Evolutionary conservation across 306 rosid species (phyloP), one percentile per base, ranked within the genome.

Genomic region (Lablab purpureus): DNA sequence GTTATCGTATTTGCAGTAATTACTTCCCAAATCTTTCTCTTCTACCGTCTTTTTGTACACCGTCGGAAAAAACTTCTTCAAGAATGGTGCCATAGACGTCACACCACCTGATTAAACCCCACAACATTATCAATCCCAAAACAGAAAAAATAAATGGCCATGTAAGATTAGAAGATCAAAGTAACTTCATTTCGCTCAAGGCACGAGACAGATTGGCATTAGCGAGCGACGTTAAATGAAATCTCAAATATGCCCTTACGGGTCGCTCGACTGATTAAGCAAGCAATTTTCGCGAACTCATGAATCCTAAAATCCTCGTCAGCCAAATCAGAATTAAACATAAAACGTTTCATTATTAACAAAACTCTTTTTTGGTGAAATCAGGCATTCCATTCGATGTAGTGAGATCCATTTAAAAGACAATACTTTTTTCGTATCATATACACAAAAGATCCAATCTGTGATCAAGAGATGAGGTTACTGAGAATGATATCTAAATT

Each of bases 1-100:
- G 75, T 88, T 87, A 50, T 90, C 93, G n/a, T 89, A 87, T 84
- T 89, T 87, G 80, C 97, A 92, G 80, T 92, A 90, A 67, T 86
- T 92, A 60, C 92, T 85, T 0, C 81, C 75, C 2, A n/a, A 0
- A 9, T 10, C 78, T 32, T 22, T 28, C 71, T 83, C 85, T 21
- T 11, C 22, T 37, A 76, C 79, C 27, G 90, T 85, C 51, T 69
- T 87, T 50, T 43, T 51, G 40, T 89, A 81, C 15, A 87, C 91
- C 4, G 46, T 89, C 3, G 96, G 96, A 55, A 90, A 92, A 74
- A 92, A 92, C 51, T 89, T 87, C 52, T 79, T 71, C 85, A 92
- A 60, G 55, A 92, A 92, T 12, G 76, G 62, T 0, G 80, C 73
- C 97, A 92, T 92, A 0, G 93, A 47, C 19, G 92, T 92, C 41